Evolutionary conservation across 139 green algal genomes (phyloP), one percentile per base, ranked within the genome.

Genomic region (Chlorella sp.): DNA sequence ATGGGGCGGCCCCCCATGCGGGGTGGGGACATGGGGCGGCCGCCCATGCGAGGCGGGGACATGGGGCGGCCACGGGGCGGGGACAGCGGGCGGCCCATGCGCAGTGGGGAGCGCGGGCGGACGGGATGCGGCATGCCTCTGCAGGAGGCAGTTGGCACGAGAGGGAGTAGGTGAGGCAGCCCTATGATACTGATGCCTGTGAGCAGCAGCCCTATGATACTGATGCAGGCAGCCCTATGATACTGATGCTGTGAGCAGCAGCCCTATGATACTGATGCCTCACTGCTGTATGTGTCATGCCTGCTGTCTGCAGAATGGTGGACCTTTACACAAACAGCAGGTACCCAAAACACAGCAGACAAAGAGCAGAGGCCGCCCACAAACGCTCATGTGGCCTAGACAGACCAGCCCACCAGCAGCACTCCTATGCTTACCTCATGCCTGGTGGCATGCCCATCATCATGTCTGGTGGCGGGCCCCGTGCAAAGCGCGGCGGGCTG

Each of bases 401-500:
- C 48, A 57, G 48, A 57, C 26, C 30, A 40, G 73, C 4, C 30
- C n/a, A 24, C 73, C n/a, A 40, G 66, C 26, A n/a, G n/a, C 32
- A 22, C n/a, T 21, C 2, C 73, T 15, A 42, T 19, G 12, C 75
- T 81, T 57, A 84, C 28, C 40, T 39, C 53, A 60, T 86, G 81
- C 61, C 24, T 60, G 40, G 40, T 15, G 81, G 81, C 28, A 57
- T 53, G 53, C 81, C 81, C 81, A 86, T 71, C 81, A 71, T 71
- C 64, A 76, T 86, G 53, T 36, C 81, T 30, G 36, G 82, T 34
- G 82, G 82, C 18, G 82, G 82, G 32, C 82, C 82, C 18, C 82
- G 82, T 1, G 19, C 82, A 76, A 57, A 86, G 16, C 21, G 57
- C n/a, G 82, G 82, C 34, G 82, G 82, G 82, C 82, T 86, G 16